These are phyloP conservation scores for Cercophora samala DNA, from an alignment of 495 filamentous ascomycete species.

Conservation along the genomic window DNA sequence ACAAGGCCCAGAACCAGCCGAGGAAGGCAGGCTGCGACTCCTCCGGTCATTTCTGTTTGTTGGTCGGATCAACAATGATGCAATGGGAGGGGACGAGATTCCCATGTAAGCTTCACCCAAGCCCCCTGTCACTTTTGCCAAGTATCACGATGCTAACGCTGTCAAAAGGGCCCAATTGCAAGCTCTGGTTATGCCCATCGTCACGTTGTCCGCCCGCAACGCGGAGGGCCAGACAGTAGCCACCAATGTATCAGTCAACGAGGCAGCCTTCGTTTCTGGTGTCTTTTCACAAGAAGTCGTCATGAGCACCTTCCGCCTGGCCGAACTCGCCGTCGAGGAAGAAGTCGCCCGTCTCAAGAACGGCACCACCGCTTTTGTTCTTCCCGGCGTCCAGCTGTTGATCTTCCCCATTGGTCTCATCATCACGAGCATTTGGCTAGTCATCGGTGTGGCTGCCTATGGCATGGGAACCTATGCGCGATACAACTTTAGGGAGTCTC, in stretches of 20 bases:
- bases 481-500: conserved; percentile 61
- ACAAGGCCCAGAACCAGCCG: conserved; percentile 17
- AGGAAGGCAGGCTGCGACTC: conserved; percentile 27
- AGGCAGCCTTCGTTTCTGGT: conserved; percentile 66
- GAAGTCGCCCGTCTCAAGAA: conserved; percentile 34
- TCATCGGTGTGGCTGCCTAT: conserved; percentile 53
- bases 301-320: conserved; percentile 40
- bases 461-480: conserved; percentile 61
- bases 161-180: conserved; percentile 49
- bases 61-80: conserved; percentile 48
- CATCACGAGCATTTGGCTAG: conserved; percentile 60
- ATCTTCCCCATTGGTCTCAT: conserved; percentile 67
- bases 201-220: conserved; percentile 55
- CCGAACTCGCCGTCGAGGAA: conserved; percentile 40
- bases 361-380: conserved; percentile 53
- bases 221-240: conserved; percentile 44
- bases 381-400: conserved; percentile 63
- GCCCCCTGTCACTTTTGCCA: not conserved
- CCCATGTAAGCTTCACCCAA: conserved; percentile 37
- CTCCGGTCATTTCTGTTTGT: conserved; percentile 53
- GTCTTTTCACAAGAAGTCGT: conserved; percentile 55
- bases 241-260: conserved; percentile 61
- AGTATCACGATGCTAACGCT: conserved; percentile 26
- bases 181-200: conserved; percentile 58
- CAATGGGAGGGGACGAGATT: conserved; percentile 36